These are phyloP conservation scores for Pseudopyricularia javanii DNA, from an alignment of 2,329 filamentous ascomycete species.

Conservation along the genomic window DNA sequence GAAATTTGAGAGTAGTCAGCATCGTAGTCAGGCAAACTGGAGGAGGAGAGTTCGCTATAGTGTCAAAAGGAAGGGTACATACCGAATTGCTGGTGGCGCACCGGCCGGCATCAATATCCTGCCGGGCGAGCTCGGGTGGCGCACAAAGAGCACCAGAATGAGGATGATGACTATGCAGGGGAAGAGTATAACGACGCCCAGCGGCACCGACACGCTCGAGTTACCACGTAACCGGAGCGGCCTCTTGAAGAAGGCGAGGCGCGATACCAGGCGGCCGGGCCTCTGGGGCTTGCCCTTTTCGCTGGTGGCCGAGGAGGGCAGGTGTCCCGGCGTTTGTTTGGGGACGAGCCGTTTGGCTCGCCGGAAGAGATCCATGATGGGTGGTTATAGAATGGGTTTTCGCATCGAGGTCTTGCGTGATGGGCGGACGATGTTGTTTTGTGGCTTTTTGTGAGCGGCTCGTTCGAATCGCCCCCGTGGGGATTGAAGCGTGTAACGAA, in stretches of 20 bases:
- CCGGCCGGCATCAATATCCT: conserved; percentile 80
- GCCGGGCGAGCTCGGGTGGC: conserved; percentile 72
- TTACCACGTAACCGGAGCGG: conserved; percentile 84
- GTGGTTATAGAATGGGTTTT: not conserved
- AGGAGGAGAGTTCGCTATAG: too few relatives aligned
- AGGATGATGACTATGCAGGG: conserved; percentile 83
- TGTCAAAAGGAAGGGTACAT: conserved; percentile 26
- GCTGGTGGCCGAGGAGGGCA: conserved; percentile 34
- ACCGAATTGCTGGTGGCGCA: conserved; percentile 82
- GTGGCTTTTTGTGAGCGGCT: not conserved
- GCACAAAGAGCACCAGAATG: conserved; percentile 79
- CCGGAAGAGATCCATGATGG: conserved; percentile 44
- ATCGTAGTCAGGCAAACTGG: too few relatives aligned
- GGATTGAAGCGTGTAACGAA: conserved; percentile 1
- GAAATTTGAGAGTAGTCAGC: not conserved
- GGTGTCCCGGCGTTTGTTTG: conserved; percentile 16
- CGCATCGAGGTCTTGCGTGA: not conserved
- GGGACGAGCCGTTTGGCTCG: conserved; percentile 40
- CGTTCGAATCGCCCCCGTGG: not conserved
- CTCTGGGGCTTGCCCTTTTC: conserved; percentile 32
- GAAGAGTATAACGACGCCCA: conserved; percentile 87
- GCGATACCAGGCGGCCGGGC: conserved; percentile 27
- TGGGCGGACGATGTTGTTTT: not conserved
- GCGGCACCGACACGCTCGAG: conserved; percentile 81
- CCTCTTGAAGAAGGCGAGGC: conserved; percentile 70